Evolutionary conservation across 139 green algal genomes (phyloP).

Genomic region (Axilococcus clingmanii): DNA sequence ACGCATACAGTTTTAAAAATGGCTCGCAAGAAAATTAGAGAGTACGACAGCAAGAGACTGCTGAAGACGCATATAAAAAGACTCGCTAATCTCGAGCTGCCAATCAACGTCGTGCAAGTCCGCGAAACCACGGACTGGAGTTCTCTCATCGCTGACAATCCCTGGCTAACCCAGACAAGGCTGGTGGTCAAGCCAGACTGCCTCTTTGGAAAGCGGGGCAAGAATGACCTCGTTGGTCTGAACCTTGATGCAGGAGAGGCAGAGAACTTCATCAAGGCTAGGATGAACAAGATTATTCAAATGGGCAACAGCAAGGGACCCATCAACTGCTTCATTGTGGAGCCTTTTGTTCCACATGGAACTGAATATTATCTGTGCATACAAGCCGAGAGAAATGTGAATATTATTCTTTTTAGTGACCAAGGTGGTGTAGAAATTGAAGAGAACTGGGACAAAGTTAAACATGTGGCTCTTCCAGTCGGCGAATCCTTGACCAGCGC

Average conservation of each 20-base stretch:
- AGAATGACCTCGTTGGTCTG: slow-evolving; percentile 84
- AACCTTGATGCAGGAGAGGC: slow-evolving; percentile 51
- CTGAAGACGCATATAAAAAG: slow-evolving; percentile 62
- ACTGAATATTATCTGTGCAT: slow-evolving; percentile 79
- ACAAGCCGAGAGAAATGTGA: slow-evolving; percentile 21
- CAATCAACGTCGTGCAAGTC: slow-evolving; percentile 51
- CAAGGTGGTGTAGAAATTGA: slow-evolving; percentile 82
- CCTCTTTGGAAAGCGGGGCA: slow-evolving; percentile 91
- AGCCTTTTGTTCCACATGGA: slow-evolving; percentile 87
- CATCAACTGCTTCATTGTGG: slow-evolving; percentile 84
- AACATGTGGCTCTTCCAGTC: slow-evolving; percentile 39
- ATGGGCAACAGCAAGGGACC: slow-evolving; percentile 37
- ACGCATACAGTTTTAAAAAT: slow-evolving; percentile 37
- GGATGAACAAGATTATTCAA: slow-evolving; percentile 52
- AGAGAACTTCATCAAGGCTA: slow-evolving; percentile 59
- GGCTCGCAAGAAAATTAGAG: slow-evolving; percentile 66
- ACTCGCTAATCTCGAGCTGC: slow-evolving; percentile 60
- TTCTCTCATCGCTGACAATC: slow-evolving; percentile 49
- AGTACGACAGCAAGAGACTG: slow-evolving; percentile 77
- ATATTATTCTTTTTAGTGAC: slow-evolving; percentile 54
- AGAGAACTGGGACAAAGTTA: slow-evolving; percentile 89
- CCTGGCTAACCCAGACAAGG: slow-evolving; percentile 49
- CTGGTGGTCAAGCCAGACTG: slow-evolving; percentile 94
- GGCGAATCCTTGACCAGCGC: slow-evolving; percentile 12
- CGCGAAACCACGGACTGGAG: slow-evolving; percentile 45